These are phyloP conservation scores for Hygrocybe punicea DNA, from an alignment of 768 basidiomycete genomes.

Conservation along the genomic window DNA sequence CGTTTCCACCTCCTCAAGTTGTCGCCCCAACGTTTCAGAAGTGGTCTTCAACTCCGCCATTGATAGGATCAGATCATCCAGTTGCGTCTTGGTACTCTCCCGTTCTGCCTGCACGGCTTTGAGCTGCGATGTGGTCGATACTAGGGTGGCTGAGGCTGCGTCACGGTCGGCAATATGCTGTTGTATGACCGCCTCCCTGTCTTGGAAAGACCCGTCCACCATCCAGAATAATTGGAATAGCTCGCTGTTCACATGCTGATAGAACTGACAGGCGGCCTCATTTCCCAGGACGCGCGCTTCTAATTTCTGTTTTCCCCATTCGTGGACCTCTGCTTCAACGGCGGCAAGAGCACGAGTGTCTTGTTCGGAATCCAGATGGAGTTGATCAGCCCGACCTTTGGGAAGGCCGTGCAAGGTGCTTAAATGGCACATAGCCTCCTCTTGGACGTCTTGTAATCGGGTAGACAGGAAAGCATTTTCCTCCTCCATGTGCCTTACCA, in stretches of 20 bases:
- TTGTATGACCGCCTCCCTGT: constrained; percentile 27
- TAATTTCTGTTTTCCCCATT: constrained; percentile 8
- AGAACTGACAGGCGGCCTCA: constrained; percentile 30
- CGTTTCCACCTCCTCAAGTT: constrained; percentile 25
- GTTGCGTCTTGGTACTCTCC: constrained; percentile 10
- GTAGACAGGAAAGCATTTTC: constrained; percentile 45
- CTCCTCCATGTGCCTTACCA: constrained; percentile 57
- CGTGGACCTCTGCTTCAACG: constrained; percentile 1
- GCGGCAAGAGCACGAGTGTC: neutral
- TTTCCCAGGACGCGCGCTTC: constrained; percentile 10
- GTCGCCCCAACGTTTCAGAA: constrained; percentile 25
- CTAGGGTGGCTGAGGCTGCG: constrained; percentile 38
- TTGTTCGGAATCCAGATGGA: neutral
- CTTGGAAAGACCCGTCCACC: constrained; percentile 28
- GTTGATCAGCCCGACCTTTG: neutral
- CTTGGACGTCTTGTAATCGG: constrained; percentile 32
- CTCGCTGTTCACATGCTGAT: constrained; percentile 35
- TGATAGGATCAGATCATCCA: constrained; percentile 3
- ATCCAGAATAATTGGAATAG: constrained; percentile 32
- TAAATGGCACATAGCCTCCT: constrained; percentile 32
- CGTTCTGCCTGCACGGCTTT: constrained; percentile 41
- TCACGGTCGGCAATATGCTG: constrained; percentile 40
- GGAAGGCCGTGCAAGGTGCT: neutral
- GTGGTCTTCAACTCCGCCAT: constrained; percentile 19
- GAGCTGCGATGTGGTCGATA: constrained; percentile 43